A percentile compares a stretch with the other conserved stretches of the same genome.
These are phyloP conservation scores for Jimgerdemannia lactiflua DNA, from an alignment of 192 early-diverging fungal species.

Conservation along the genomic window DNA sequence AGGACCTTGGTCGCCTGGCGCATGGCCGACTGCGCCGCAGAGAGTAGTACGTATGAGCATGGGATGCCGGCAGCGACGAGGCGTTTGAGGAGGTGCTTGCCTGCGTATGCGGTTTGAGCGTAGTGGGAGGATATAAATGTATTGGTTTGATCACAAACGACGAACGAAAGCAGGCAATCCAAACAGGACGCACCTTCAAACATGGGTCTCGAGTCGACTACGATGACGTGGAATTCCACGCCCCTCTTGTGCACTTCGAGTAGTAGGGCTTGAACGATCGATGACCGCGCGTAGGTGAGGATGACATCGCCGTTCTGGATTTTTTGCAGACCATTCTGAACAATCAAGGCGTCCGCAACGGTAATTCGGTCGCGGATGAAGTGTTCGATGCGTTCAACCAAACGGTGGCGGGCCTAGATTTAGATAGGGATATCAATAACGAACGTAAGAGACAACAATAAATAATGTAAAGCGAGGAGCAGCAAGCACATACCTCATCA, in stretches of 20 bases:
- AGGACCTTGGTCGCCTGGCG: constrained; percentile 90
- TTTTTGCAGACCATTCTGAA: constrained; percentile 77
- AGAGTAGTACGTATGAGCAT: constrained; percentile 69
- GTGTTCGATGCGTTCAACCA: constrained; percentile 74
- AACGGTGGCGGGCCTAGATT: constrained; percentile 59
- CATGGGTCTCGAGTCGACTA: constrained; percentile 85
- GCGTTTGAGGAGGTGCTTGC: constrained; percentile 58
- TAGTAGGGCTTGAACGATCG: constrained; percentile 77
- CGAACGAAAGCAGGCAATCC: not conserved
- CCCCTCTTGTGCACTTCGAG: constrained; percentile 70
- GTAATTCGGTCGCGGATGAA: constrained; percentile 93
- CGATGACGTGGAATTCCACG: constrained; percentile 87
- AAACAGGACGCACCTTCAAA: constrained; percentile 67
- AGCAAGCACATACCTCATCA: constrained; percentile 63
- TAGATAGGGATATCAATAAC: not conserved
- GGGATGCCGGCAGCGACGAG: constrained; percentile 63
- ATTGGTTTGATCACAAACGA: not conserved
- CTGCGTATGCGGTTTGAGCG: constrained; percentile 21
- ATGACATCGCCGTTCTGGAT: constrained; percentile 90
- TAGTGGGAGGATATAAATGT: not conserved
- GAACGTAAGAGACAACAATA: not conserved
- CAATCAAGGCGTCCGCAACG: constrained; percentile 76
- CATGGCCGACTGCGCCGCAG: constrained; percentile 74
- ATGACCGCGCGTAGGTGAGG: constrained; percentile 91
- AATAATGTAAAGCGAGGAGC: constrained; percentile 1